Evolutionary conservation across 176 grass and related monocot species (phyloP).

Genomic region (Poa annua): DNA sequence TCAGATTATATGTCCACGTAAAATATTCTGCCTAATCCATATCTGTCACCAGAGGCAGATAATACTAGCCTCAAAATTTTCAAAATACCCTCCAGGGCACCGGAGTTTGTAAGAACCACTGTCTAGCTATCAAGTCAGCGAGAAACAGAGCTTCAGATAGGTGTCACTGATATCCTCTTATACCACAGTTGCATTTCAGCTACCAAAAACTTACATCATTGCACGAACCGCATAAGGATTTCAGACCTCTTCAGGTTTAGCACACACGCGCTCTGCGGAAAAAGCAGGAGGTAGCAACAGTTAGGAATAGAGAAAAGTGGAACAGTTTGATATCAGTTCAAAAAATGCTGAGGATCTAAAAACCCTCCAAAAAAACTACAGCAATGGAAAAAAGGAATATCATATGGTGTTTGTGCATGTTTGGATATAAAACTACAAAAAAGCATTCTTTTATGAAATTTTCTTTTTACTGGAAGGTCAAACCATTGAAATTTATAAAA

Average conservation of each 20-base stretch:
- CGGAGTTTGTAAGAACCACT: constrained; percentile 44
- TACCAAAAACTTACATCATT: constrained; percentile 45
- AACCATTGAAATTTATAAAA: neutral
- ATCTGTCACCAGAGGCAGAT: constrained; percentile 37
- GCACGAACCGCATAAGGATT: constrained; percentile 9
- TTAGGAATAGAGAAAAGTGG: constrained; percentile 4
- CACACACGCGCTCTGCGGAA: constrained; percentile 68
- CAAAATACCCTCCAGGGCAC: constrained; percentile 34
- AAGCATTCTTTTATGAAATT: constrained; percentile 10
- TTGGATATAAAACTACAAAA: neutral
- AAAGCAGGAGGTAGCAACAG: constrained; percentile 25
- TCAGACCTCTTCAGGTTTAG: constrained; percentile 67
- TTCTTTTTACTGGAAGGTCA: neutral
- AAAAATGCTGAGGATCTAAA: neutral
- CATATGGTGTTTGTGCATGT: neutral
- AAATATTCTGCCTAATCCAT: constrained; percentile 49
- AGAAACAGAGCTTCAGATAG: constrained; percentile 37
- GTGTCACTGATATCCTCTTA: constrained; percentile 34
- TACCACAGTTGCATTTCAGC: constrained; percentile 38
- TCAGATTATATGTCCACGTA: constrained; percentile 32
- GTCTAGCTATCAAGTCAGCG: constrained; percentile 49
- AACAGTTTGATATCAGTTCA: neutral
- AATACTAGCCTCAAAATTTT: constrained; percentile 40
- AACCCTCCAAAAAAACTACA: neutral
- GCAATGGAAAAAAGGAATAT: neutral